Percentiles rank a stretch among this genome's conserved stretches.
phyloP scores from a whole-genome alignment of 2,329 filamentous ascomycete species.

The Zalaria sp. region DNA sequence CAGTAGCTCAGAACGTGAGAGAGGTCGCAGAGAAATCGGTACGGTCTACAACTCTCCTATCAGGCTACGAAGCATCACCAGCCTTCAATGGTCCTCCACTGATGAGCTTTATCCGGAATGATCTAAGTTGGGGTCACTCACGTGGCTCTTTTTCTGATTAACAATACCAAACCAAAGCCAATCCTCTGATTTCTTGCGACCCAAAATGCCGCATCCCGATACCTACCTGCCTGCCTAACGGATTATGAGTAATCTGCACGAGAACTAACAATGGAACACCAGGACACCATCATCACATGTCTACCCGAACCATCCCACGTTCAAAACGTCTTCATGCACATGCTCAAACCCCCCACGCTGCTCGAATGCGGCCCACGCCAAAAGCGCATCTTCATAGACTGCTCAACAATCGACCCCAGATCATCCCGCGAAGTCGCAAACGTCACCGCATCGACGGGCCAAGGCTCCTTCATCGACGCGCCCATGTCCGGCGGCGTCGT shows the following conservation, averaged over 20 bases:
- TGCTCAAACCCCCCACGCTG: slow-evolving; percentile 48
- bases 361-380: slow-evolving; percentile 33
- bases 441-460: slow-evolving; percentile 48
- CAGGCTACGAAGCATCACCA: background rate
- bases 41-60: slow-evolving; percentile 21
- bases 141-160: slow-evolving; percentile 49
- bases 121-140: slow-evolving; percentile 58
- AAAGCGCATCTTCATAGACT: slow-evolving; percentile 79
- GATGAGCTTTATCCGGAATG: slow-evolving; percentile 48
- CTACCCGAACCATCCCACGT: slow-evolving; percentile 85
- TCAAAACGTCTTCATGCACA: slow-evolving; percentile 63
- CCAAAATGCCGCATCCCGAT: background rate
- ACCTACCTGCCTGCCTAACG: background rate
- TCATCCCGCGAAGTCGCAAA: slow-evolving; percentile 68
- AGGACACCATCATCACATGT: slow-evolving; percentile 81
- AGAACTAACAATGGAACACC: background rate
- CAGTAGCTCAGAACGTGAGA: slow-evolving; percentile 41
- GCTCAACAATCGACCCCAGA: slow-evolving; percentile 86
- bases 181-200: slow-evolving; percentile 48
- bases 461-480: slow-evolving; percentile 77
- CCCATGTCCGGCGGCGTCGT: slow-evolving; percentile 96
- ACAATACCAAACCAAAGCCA: slow-evolving; percentile 47
- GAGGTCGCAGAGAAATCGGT: slow-evolving; percentile 55
- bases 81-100: slow-evolving; percentile 16
- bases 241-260: background rate